These are phyloP conservation scores for Zygoascus meyerae DNA, from an alignment of 1,139 yeast genomes.

Conservation along the genomic window DNA sequence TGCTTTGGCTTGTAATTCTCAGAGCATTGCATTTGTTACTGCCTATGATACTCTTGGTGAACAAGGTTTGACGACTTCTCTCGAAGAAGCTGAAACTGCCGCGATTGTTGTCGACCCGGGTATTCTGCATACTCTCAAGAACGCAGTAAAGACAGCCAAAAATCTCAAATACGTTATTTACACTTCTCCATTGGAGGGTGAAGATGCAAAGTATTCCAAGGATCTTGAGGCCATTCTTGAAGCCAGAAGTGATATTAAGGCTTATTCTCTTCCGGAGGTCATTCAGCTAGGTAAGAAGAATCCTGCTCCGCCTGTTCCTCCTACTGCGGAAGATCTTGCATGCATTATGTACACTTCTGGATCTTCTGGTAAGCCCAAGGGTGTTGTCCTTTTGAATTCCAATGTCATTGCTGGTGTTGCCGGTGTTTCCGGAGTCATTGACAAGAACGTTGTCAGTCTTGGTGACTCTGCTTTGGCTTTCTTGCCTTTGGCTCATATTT, in stretches of 20 bases:
- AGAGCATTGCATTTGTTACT: constrained; percentile 81
- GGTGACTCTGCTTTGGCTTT: constrained; percentile 76
- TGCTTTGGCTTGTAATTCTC: constrained; percentile 70
- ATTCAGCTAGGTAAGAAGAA: constrained; percentile 54
- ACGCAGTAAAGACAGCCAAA: constrained; percentile 64
- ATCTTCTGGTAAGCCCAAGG: constrained; percentile 96
- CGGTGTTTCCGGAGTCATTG: constrained; percentile 68
- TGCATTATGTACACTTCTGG: constrained; percentile 99
- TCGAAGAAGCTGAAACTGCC: constrained; percentile 69
- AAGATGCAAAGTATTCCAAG: constrained; percentile 59
- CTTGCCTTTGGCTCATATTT: constrained; percentile 93
- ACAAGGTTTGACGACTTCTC: constrained; percentile 80
- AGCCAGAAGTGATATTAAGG: constrained; percentile 69
- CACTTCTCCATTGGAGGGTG: constrained; percentile 56
- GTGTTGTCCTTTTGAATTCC: constrained; percentile 77
- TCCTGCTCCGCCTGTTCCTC: constrained; percentile 41
- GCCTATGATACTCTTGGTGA: constrained; percentile 97
- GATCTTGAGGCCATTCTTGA: constrained; percentile 55
- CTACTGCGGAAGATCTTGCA: constrained; percentile 68
- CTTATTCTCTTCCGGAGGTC: constrained; percentile 62
- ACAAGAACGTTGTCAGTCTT: constrained; percentile 44
- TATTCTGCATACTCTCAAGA: constrained; percentile 57
- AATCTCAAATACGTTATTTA: constrained; percentile 65
- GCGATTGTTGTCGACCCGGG: constrained; percentile 81
- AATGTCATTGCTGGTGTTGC: constrained; percentile 79